A percentile compares a stretch with the other conserved stretches of the same genome.
Conservation (phyloP, 2,329 filamentous ascomycete genomes). For the Aspergillus jensenii region DNA sequence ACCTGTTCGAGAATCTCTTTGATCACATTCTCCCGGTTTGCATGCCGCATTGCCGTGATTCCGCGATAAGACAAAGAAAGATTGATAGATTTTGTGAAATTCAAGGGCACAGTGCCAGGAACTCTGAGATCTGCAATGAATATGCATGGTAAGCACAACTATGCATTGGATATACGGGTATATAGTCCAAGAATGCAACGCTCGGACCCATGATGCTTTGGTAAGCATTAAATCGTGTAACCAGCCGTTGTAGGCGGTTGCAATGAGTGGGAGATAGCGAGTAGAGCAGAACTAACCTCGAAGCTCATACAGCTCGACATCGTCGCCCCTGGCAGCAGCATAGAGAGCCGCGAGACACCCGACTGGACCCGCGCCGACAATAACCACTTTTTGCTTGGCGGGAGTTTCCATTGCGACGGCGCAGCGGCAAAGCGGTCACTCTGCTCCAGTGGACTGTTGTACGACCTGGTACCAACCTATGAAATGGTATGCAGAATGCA, state of each 20-base stretch:
- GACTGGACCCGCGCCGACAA: constrained; percentile 91
- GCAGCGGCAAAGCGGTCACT: background rate
- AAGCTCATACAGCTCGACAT: constrained; percentile 93
- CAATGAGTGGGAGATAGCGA: background rate
- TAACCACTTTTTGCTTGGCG: constrained; percentile 65
- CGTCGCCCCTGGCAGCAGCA: constrained; percentile 80
- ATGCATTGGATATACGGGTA: background rate
- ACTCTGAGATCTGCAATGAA: constrained; percentile 73
- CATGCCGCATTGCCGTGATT: constrained; percentile 78
- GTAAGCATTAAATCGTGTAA: too few species aligned
- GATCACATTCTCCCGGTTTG: constrained; percentile 66
- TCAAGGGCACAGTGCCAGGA: constrained; percentile 77
- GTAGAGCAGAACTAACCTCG: constrained; percentile 64
- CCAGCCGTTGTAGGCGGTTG: too few species aligned
- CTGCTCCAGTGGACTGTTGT: background rate
- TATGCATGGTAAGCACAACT: constrained; percentile 5
- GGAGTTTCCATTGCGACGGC: constrained; percentile 15
- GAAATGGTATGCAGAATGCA: background rate
- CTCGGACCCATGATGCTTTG: too few species aligned
- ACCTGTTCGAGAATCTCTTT: constrained; percentile 73
- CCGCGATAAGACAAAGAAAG: constrained; percentile 90
- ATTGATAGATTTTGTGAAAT: constrained; percentile 99
- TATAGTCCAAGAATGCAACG: background rate
- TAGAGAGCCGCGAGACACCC: constrained; percentile 90
- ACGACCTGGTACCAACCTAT: background rate